A percentile compares a stretch with the other conserved stretches of the same genome.
These are phyloP conservation scores for Fistulinella prunicolor DNA, from an alignment of 768 basidiomycete species.

Conservation along the genomic window DNA sequence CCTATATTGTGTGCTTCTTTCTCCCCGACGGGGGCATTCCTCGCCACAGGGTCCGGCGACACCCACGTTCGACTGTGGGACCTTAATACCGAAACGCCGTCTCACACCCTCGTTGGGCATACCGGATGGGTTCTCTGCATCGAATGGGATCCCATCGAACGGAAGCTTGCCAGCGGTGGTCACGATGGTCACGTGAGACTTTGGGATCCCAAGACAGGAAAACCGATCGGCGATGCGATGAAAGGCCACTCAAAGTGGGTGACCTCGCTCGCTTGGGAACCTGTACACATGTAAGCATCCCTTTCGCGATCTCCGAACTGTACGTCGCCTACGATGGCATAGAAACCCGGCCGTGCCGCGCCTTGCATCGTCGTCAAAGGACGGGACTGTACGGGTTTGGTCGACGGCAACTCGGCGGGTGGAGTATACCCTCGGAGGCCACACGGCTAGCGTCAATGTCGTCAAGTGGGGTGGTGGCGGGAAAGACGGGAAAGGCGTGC, in stretches of 20 bases:
- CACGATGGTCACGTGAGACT: conserved; percentile 91
- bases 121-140: conserved; percentile 96
- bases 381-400: conserved; percentile 96
- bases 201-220: conserved; percentile 94
- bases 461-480: conserved; percentile 95
- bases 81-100: conserved; percentile 88
- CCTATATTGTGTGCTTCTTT: conserved; percentile 95
- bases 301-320: background rate
- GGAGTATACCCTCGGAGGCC: conserved; percentile 88
- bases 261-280: conserved; percentile 93
- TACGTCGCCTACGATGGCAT: conserved; percentile 5
- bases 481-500: conserved; percentile 56
- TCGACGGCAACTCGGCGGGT: conserved; percentile 63
- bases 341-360: conserved; percentile 81
- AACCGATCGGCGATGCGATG: conserved; percentile 82
- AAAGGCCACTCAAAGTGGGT: conserved; percentile 97
- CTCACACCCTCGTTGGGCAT: conserved; percentile 83
- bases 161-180: conserved; percentile 88
- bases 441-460: conserved; percentile 91
- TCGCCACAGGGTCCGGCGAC: conserved; percentile 96
- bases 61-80: conserved; percentile 93
- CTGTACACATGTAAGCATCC: conserved; percentile 76
- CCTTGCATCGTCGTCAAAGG: conserved; percentile 93
- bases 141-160: conserved; percentile 94
- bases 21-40: conserved; percentile 86